Evolutionary conservation across 73 alveolate species (phyloP).

Genomic region (Paramecium sexaurelia): DNA sequence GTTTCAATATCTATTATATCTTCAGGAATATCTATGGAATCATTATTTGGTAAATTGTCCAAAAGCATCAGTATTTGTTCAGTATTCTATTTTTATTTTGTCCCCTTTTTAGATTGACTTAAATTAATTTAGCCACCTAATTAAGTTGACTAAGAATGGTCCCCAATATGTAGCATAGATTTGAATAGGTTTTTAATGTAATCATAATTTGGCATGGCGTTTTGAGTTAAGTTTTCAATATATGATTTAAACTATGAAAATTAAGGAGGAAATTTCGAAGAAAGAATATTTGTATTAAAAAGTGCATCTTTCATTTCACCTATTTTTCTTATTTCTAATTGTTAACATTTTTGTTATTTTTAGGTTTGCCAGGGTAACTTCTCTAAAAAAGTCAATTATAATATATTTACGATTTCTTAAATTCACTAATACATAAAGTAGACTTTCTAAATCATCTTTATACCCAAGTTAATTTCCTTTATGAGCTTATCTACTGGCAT

Average conservation of each 20-base stretch:
- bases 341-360: neutral
- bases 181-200: neutral
- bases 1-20: neutral
- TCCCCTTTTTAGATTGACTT: neutral
- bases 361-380: neutral
- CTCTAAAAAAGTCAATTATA: neutral
- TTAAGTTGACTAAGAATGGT: neutral
- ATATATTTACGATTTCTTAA: slow-evolving; percentile 66
- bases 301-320: neutral
- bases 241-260: neutral
- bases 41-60: neutral
- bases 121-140: neutral
- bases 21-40: neutral
- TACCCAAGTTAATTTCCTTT: neutral
- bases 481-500: neutral
- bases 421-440: slow-evolving; percentile 77
- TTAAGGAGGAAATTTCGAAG: neutral
- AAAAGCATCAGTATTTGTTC: neutral
- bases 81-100: neutral
- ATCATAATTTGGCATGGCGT: neutral
- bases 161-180: neutral
- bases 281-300: neutral
- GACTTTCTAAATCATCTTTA: slow-evolving; percentile 80
- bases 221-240: neutral
- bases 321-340: neutral